These are phyloP conservation scores for Chaetomiaceae sp. DNA, from an alignment of 2,329 filamentous ascomycete genomes.

Conservation along the genomic window DNA sequence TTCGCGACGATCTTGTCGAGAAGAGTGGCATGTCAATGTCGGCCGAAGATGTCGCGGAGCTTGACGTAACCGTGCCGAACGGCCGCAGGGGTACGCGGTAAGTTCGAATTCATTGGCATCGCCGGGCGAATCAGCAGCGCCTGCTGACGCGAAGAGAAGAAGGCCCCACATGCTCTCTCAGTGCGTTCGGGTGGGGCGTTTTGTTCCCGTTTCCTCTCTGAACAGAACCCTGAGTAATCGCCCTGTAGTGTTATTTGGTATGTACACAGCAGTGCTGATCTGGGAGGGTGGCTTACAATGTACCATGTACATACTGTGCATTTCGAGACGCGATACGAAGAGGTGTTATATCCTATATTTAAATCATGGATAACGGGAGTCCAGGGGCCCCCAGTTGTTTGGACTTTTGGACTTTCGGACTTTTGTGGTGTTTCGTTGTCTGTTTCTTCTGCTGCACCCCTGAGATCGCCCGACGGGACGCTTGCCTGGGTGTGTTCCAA, in stretches of 20 bases:
- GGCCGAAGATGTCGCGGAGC: conserved; percentile 8
- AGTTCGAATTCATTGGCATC: not conserved
- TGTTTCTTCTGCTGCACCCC: not conserved
- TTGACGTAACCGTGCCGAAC: conserved; percentile 11
- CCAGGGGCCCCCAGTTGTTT: too few species aligned
- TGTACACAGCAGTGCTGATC: too few species aligned
- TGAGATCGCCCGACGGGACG: not conserved
- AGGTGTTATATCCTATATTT: not conserved
- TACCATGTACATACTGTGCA: too few species aligned
- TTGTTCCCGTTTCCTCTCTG: not conserved
- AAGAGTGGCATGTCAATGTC: conserved; percentile 1
- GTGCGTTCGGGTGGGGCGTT: too few species aligned
- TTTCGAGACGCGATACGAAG: not conserved
- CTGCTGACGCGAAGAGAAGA: too few species aligned
- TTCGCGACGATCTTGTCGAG: conserved; percentile 2
- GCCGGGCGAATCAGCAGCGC: conserved; percentile 6
- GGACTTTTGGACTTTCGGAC: too few species aligned
- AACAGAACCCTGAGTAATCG: conserved; percentile 35
- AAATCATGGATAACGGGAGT: not conserved
- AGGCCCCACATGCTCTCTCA: not conserved
- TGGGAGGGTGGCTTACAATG: not conserved
- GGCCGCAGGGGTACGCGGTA: conserved; percentile 4
- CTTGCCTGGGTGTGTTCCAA: not conserved
- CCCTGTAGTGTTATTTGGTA: too few species aligned
- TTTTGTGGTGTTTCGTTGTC: not conserved